A percentile compares a stretch with the other conserved stretches of the same genome.
Conservation (phyloP, 2,329 filamentous ascomycete species). For the Hypoxylon sp. region DNA sequence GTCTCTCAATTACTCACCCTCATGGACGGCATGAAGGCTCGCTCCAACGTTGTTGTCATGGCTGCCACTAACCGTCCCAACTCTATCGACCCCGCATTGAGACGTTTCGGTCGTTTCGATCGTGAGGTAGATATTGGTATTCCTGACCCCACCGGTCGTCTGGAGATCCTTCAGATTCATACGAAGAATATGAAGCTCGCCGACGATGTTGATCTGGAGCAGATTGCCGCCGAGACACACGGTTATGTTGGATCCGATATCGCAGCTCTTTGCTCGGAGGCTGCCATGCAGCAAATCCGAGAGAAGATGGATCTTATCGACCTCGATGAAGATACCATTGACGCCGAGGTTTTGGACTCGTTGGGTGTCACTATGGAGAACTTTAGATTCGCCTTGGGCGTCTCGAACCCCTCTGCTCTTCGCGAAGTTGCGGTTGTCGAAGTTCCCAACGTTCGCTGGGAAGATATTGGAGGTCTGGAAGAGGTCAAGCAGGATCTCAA, state of each 20-base stretch:
- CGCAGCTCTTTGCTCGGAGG: conserved; percentile 97
- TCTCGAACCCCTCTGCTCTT: conserved; percentile 98
- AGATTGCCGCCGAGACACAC: conserved; percentile 97
- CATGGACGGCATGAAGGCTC: conserved; percentile 99
- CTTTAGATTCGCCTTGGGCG: conserved; percentile 98
- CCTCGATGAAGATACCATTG: conserved; percentile 98
- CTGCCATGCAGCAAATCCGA: conserved; percentile 99
- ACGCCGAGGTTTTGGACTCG: conserved; percentile 97
- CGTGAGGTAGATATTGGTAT: conserved; percentile 99
- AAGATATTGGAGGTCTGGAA: conserved; percentile 98
- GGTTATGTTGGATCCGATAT: conserved; percentile 99
- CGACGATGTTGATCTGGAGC: conserved; percentile 96
- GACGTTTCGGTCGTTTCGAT: conserved; percentile 98
- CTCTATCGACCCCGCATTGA: conserved; percentile 97
- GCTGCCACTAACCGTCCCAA: conserved; percentile 98
- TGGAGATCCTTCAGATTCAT: conserved; percentile 99
- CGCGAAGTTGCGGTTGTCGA: conserved; percentile 99
- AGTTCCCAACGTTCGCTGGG: conserved; percentile 99
- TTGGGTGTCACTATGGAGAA: conserved; percentile 99
- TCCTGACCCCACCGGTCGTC: conserved; percentile 96
- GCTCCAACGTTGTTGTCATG: conserved; percentile 99
- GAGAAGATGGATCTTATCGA: conserved; percentile 99
- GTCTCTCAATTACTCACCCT: conserved; percentile 95
- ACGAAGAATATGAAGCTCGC: conserved; percentile 99
- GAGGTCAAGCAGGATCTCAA: conserved; percentile 99